These are phyloP conservation scores for Stereum hirsutum DNA, from an alignment of 1,284 basidiomycete genomes.

Conservation along the genomic window DNA sequence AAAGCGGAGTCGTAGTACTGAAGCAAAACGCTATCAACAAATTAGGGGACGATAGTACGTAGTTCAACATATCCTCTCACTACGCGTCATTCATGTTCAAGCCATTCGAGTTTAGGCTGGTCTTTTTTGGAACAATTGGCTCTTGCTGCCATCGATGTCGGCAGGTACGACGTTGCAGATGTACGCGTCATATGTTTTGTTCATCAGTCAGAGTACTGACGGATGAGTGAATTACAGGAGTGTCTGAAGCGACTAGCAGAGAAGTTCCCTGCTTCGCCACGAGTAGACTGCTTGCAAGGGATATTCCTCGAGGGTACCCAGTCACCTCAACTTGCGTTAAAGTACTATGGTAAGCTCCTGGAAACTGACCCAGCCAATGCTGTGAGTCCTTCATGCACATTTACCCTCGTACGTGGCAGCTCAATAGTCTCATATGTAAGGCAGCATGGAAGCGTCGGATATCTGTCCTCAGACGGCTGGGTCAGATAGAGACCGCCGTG, in stretches of 20 bases:
- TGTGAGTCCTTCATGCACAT: slow-evolving; percentile 43
- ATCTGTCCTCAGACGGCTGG: slow-evolving; percentile 54
- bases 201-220: slow-evolving; percentile 1
- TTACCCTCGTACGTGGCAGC: not conserved
- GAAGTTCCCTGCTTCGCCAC: slow-evolving; percentile 77
- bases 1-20: slow-evolving; percentile 53
- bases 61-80: not conserved
- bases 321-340: slow-evolving; percentile 50
- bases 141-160: slow-evolving; percentile 81
- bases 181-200: slow-evolving; percentile 37
- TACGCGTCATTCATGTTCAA: not conserved
- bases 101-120: slow-evolving; percentile 61
- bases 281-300: slow-evolving; percentile 79
- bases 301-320: slow-evolving; percentile 78
- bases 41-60: slow-evolving; percentile 54
- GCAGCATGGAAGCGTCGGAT: slow-evolving; percentile 81
- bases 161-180: slow-evolving; percentile 72
- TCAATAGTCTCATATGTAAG: slow-evolving; percentile 26
- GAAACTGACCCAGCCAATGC: slow-evolving; percentile 66
- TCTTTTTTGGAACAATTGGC: slow-evolving; percentile 83
- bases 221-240: slow-evolving; percentile 25
- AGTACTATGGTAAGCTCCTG: slow-evolving; percentile 64
- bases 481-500: slow-evolving; percentile 59
- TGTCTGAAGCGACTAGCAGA: slow-evolving; percentile 60
- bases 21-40: slow-evolving; percentile 35